Evolutionary conservation across 805 yeast genomes (phyloP).

Genomic region (Barnettozyma pratensis): DNA sequence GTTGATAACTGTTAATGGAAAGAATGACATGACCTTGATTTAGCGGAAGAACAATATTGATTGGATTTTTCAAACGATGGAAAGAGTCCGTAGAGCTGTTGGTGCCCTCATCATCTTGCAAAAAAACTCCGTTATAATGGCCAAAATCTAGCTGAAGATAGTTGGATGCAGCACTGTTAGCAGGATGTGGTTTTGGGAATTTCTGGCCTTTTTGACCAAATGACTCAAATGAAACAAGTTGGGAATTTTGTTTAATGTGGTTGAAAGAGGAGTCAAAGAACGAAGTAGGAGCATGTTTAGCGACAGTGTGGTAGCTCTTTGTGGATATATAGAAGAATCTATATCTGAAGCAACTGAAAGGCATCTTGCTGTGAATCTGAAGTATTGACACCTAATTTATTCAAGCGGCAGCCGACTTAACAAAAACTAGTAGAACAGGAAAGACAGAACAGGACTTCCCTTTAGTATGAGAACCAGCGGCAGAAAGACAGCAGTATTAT

Average conservation of each 20-base stretch:
- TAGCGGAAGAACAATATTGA: constrained; percentile 16
- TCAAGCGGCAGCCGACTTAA: not conserved
- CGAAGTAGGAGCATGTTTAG: constrained; percentile 27
- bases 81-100: not conserved
- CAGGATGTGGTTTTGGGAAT: constrained; percentile 31
- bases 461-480: not conserved
- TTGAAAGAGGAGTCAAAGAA: constrained; percentile 39
- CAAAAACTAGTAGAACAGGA: too few relatives aligned
- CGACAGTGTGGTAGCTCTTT: constrained; percentile 32
- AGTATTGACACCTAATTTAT: constrained; percentile 2
- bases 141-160: constrained; percentile 26
- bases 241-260: constrained; percentile 32
- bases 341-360: constrained; percentile 36
- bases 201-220: constrained; percentile 16
- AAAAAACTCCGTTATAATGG: constrained; percentile 2
- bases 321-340: constrained; percentile 30
- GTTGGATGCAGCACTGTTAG: constrained; percentile 29
- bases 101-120: constrained; percentile 18
- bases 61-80: constrained; percentile 13
- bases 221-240: constrained; percentile 22
- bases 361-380: constrained; percentile 25
- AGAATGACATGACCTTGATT: constrained; percentile 16
- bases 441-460: not conserved
- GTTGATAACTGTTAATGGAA: constrained; percentile 14
- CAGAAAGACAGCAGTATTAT: not conserved